phyloP scores from a whole-genome alignment of 495 filamentous ascomycete species.

The Lasiosphaeria miniovina region DNA sequence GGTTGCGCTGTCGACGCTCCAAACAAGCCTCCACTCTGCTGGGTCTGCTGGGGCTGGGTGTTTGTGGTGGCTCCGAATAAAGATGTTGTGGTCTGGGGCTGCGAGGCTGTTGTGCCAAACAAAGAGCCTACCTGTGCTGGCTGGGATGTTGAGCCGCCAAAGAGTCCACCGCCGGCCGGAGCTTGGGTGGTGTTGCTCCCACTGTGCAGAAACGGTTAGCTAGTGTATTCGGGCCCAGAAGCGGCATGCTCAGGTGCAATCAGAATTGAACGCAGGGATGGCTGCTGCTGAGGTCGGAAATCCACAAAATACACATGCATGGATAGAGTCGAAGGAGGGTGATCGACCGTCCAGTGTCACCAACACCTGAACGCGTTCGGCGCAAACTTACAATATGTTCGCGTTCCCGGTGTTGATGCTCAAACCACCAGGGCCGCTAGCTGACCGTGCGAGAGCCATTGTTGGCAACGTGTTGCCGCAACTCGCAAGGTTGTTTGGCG shows the following conservation, averaged over 20 bases:
- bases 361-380: background rate
- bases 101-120: slow-evolving; percentile 48
- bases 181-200: slow-evolving; percentile 40
- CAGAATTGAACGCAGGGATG: background rate
- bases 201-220: slow-evolving; percentile 24
- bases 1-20: slow-evolving; percentile 32
- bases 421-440: slow-evolving; percentile 65
- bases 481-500: background rate
- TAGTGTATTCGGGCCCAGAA: background rate
- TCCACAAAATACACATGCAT: background rate
- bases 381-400: slow-evolving; percentile 58
- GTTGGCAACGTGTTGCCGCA: background rate
- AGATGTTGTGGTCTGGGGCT: slow-evolving; percentile 16
- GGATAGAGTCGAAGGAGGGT: too few species aligned
- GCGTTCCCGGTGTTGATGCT: slow-evolving; percentile 76
- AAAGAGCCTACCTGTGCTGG: slow-evolving; percentile 41
- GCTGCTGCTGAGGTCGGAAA: background rate
- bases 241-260: slow-evolving; percentile 4
- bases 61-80: slow-evolving; percentile 22
- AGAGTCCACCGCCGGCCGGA: slow-evolving; percentile 46
- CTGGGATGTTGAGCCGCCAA: slow-evolving; percentile 38
- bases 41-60: slow-evolving; percentile 18
- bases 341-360: too few species aligned
- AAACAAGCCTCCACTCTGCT: slow-evolving; percentile 29
- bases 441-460: slow-evolving; percentile 55